Evolutionary conservation across 768 basidiomycete genomes (phyloP).

Genomic region (Tricholoma saponaceum): DNA sequence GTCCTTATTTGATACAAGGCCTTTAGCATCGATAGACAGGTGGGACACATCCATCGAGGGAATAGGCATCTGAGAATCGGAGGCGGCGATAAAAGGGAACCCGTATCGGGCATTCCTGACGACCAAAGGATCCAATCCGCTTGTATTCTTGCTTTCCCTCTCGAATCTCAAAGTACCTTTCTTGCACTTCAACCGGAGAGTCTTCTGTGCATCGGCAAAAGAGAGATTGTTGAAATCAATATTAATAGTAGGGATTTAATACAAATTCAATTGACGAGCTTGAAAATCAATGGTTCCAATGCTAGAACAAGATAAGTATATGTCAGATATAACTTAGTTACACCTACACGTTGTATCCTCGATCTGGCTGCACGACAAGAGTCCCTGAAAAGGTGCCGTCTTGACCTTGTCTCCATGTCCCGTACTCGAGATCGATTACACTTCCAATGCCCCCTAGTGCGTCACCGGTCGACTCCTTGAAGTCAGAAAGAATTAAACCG

Average conservation of each 20-base stretch:
- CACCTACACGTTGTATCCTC: too few relatives aligned
- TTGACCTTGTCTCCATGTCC: conserved; percentile 32
- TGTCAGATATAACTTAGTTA: too few relatives aligned
- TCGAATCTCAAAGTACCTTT: conserved; percentile 51
- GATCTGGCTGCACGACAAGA: conserved; percentile 43
- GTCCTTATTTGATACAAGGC: conserved; percentile 51
- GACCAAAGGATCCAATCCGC: conserved; percentile 52
- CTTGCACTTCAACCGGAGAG: conserved; percentile 47
- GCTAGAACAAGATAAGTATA: too few relatives aligned
- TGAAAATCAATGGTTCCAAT: too few relatives aligned
- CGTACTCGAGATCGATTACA: conserved; percentile 51
- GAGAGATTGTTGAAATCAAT: too few relatives aligned
- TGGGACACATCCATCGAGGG: conserved; percentile 37
- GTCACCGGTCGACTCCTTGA: conserved; percentile 51
- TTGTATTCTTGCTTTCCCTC: conserved; percentile 47
- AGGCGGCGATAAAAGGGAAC: conserved; percentile 23
- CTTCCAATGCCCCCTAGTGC: conserved; percentile 62
- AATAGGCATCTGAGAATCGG: conserved; percentile 47
- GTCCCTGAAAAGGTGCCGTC: conserved; percentile 42
- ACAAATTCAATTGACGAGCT: too few relatives aligned
- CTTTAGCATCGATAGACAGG: conserved; percentile 55
- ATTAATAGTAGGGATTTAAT: too few relatives aligned
- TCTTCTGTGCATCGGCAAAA: too few relatives aligned
- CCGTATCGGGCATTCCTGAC: conserved; percentile 31
- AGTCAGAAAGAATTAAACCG: conserved; percentile 57